phyloP scores from a whole-genome alignment of 768 basidiomycete genomes.

The Neoboletus magnificus region DNA sequence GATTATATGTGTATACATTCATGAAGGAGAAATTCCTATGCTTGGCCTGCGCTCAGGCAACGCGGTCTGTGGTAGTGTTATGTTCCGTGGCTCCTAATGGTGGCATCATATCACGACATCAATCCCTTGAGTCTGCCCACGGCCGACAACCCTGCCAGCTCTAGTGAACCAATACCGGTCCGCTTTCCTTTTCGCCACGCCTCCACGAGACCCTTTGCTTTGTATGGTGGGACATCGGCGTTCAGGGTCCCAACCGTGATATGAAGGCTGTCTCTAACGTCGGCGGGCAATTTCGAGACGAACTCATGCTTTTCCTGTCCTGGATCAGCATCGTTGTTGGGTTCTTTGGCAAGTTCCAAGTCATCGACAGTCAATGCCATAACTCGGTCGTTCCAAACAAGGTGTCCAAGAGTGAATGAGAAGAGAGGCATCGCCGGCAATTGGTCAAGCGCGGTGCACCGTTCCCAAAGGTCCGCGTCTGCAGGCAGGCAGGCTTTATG shows the following conservation, averaged over 20 bases:
- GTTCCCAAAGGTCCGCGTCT: slow-evolving; percentile 44
- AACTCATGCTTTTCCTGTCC: slow-evolving; percentile 45
- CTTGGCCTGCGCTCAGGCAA: neutral
- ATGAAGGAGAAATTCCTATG: neutral
- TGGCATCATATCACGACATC: slow-evolving; percentile 11
- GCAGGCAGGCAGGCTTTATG: slow-evolving; percentile 54
- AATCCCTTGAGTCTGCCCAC: slow-evolving; percentile 34
- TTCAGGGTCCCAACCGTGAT: slow-evolving; percentile 80
- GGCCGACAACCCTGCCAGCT: slow-evolving; percentile 25
- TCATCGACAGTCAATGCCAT: slow-evolving; percentile 78
- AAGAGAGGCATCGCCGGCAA: slow-evolving; percentile 49
- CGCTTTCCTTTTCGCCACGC: slow-evolving; percentile 42
- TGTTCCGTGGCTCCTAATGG: neutral
- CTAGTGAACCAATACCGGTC: slow-evolving; percentile 26
- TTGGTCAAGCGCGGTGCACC: slow-evolving; percentile 15
- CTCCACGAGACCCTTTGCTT: slow-evolving; percentile 66
- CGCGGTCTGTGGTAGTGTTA: too few species aligned
- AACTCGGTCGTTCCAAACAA: slow-evolving; percentile 75
- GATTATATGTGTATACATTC: neutral
- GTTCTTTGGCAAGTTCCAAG: slow-evolving; percentile 38
- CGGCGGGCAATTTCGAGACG: slow-evolving; percentile 42
- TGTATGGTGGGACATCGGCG: slow-evolving; percentile 53
- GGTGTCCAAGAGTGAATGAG: slow-evolving; percentile 51
- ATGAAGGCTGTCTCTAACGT: slow-evolving; percentile 58
- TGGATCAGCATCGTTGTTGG: slow-evolving; percentile 25